Evolutionary conservation across 176 grass and related monocot genomes (phyloP).

Genomic region (Bothriochloa decipiens): DNA sequence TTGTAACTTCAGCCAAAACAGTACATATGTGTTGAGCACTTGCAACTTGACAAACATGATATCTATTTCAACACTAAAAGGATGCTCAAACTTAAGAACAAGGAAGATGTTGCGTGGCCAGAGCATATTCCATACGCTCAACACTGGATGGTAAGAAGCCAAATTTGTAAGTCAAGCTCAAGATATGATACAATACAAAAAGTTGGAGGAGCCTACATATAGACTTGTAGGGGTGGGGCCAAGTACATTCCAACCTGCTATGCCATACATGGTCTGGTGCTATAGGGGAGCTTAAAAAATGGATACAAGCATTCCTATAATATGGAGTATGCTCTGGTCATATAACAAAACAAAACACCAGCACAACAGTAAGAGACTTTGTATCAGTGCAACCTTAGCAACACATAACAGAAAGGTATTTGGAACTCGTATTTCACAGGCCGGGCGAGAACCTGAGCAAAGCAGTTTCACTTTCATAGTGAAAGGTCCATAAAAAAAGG

Average conservation of each 20-base stretch:
- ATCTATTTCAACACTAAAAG: background rate
- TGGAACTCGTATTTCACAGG: background rate
- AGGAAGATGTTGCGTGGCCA: background rate
- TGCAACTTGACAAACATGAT: conserved; percentile 1
- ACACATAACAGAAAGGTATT: background rate
- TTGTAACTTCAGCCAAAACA: background rate
- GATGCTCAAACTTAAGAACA: background rate
- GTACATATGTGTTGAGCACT: background rate
- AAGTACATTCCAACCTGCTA: background rate
- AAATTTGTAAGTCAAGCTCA: conserved; percentile 19
- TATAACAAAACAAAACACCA: conserved; percentile 12
- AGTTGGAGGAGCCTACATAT: conserved; percentile 19
- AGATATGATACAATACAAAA: conserved; percentile 15
- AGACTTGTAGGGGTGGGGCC: background rate
- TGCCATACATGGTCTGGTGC: background rate
- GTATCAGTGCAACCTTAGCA: conserved; percentile 3
- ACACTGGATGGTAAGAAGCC: background rate
- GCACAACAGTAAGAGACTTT: background rate
- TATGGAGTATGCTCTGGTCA: background rate
- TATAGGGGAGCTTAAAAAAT: background rate
- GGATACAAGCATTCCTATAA: background rate
- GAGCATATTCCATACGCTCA: background rate
- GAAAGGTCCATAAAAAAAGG: conserved; percentile 1
- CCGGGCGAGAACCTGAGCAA: background rate
- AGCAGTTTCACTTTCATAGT: background rate